A percentile compares a stretch with the other conserved stretches of the same genome.
Evolutionary conservation across 768 basidiomycete species (phyloP).

Genomic region (Pleurotus djamor): DNA sequence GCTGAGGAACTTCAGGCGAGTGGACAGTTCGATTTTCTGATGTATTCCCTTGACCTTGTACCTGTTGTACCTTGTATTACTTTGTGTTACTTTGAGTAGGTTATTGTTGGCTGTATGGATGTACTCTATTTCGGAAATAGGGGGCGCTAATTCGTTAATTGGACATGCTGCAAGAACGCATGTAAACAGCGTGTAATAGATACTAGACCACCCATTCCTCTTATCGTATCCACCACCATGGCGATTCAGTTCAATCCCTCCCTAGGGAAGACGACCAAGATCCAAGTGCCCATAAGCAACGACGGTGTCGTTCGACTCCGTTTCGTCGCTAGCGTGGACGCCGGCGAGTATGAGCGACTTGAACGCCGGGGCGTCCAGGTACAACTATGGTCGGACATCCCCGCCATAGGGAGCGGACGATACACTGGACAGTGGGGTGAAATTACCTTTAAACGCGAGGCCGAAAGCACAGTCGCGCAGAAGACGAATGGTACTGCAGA

Average conservation of each 20-base stretch:
- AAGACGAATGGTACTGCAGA: neutral
- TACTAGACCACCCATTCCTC: neutral
- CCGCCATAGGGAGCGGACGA: conserved; percentile 12
- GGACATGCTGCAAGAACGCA: neutral
- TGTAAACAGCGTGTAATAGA: neutral
- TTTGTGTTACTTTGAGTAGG: too few species aligned
- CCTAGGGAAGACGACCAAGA: conserved; percentile 27
- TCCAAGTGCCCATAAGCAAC: conserved; percentile 18
- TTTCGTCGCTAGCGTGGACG: conserved; percentile 32
- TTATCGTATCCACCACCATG: conserved; percentile 19
- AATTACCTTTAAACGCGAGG: conserved; percentile 4
- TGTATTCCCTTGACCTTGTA: too few species aligned
- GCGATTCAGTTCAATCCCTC: conserved; percentile 35
- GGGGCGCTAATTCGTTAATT: neutral
- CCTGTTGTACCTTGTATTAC: neutral
- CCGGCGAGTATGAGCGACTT: conserved; percentile 24
- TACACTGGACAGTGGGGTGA: conserved; percentile 28
- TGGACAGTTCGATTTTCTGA: too few species aligned
- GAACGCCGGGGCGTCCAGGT: conserved; percentile 26
- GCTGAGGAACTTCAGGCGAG: neutral
- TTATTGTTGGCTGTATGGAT: neutral
- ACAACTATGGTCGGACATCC: conserved; percentile 44
- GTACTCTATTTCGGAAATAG: neutral
- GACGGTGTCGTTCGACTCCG: conserved; percentile 22
- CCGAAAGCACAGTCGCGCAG: neutral